Percentiles rank a stretch among this genome's conserved stretches.
Evolutionary conservation across 1,284 basidiomycete species (phyloP).

Genomic region (Macrocystidia cucumis): DNA sequence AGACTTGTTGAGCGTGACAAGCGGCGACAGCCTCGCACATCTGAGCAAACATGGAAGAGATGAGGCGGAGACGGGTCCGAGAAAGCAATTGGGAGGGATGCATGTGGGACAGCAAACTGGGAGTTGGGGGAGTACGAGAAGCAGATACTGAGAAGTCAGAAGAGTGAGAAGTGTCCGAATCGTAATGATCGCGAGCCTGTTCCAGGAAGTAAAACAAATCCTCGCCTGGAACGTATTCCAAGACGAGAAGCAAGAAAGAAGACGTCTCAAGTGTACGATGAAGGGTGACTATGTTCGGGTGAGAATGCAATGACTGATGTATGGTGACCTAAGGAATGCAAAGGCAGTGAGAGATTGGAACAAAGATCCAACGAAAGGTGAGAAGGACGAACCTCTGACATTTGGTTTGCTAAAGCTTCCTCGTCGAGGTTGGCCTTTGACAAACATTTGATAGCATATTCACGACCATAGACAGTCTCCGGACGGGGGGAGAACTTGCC

Average conservation of each 20-base stretch:
- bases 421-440: conserved; percentile 89
- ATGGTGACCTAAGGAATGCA: conserved; percentile 65
- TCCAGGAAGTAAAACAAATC: conserved; percentile 97
- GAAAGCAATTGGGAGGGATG: conserved; percentile 81
- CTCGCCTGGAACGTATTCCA: conserved; percentile 92
- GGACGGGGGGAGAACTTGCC: conserved; percentile 27
- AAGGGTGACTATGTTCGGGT: conserved; percentile 94
- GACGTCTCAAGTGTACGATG: conserved; percentile 72
- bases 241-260: conserved; percentile 39
- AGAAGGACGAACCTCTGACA: conserved; percentile 65
- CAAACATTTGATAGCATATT: conserved; percentile 95
- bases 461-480: conserved; percentile 62
- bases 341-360: conserved; percentile 8
- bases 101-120: conserved; percentile 85
- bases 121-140: conserved; percentile 85
- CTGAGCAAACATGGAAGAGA: conserved; percentile 93
- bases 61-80: conserved; percentile 80
- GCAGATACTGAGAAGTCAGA: conserved; percentile 41
- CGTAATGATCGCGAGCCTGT: conserved; percentile 82
- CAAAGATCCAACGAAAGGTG: conserved; percentile 2
- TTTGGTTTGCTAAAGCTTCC: conserved; percentile 80
- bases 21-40: conserved; percentile 98
- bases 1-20: conserved; percentile 91
- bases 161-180: conserved; percentile 33
- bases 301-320: conserved; percentile 87